Evolutionary conservation across 352 stramenopile species (phyloP), one percentile per base, ranked within the genome.

Genomic region (Pythium rishiriense): DNA sequence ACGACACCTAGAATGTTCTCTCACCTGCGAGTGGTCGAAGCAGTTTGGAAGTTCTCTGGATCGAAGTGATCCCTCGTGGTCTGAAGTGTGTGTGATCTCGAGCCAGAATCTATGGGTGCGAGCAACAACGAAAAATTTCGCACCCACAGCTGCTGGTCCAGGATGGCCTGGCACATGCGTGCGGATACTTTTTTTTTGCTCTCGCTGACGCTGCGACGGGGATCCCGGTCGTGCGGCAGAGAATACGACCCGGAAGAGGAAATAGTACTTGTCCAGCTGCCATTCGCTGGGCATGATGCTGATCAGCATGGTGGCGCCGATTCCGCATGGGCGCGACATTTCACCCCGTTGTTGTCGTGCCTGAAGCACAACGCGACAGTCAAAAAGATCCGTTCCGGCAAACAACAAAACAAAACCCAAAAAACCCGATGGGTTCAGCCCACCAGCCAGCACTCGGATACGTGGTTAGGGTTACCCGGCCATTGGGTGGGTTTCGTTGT

Each of bases 261-360:
- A 10, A 35, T 17, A 43, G 11, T 43, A 43, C 37, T n/a, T 17
- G 37, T 39, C 41, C 37, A 43, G 17, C 37, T 21, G n/a, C 41
- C 41, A 47, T 47, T n/a, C 41, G 41, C 41, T 26, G 1, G n/a
- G n/a, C 4, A 10, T 12, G 41, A n/a, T n/a, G 26, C 25, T 15
- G 41, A 47, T 50, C 33, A 65, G 47, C 47, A 52, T 39, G 33
- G 22, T 64, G 48, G 50, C 48, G 58, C 48, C 37, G 58, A 21
- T 46, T 51, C 49, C 58, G 48, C 35, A 54, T 58, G 58, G 47
- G 22, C 58, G 58, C 58, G 58, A 65, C 58, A 65, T 64, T 46
- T 51, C 28, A 50, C 24, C 4, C 37, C 35, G 15, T 49, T 10
- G 15, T 49, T 10, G 52, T 59, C 39, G 37, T 49, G 26, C 35